A percentile compares a stretch with the other conserved stretches of the same genome.
Conservation (phyloP, 139 green algal species). For the Chlamydomonas sp. region DNA sequence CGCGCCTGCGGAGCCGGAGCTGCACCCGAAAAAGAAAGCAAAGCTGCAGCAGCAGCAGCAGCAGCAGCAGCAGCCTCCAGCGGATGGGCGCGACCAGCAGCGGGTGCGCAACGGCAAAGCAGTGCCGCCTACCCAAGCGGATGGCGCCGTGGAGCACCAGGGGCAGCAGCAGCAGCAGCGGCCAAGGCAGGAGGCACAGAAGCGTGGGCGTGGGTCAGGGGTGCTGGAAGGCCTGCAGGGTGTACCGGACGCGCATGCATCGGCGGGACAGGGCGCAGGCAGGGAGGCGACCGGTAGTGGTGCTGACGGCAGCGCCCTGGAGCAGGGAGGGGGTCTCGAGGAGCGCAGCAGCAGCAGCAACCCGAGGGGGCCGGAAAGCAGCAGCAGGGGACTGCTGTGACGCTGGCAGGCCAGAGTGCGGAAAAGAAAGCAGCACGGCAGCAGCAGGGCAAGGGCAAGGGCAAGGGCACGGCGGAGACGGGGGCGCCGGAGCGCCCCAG, state of each 20-base stretch:
- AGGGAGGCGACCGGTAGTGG: too few relatives aligned
- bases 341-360: too few relatives aligned
- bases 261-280: too few relatives aligned
- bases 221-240: background rate
- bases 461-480: background rate
- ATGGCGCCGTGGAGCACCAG: too few relatives aligned
- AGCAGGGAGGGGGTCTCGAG: too few relatives aligned
- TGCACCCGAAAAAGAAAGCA: background rate
- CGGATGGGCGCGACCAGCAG: background rate
- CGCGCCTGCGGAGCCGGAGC: constrained; percentile 2
- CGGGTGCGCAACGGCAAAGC: background rate
- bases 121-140: too few relatives aligned
- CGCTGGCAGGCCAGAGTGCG: too few relatives aligned
- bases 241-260: too few relatives aligned
- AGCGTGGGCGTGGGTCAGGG: background rate
- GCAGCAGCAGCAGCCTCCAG: background rate
- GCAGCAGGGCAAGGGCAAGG: background rate
- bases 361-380: background rate
- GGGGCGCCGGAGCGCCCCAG: background rate
- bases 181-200: background rate
- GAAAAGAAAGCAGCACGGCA: too few relatives aligned
- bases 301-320: too few relatives aligned
- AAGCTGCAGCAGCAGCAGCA: background rate
- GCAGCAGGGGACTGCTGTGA: too few relatives aligned
- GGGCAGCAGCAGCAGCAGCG: constrained; percentile 22